Conservation (phyloP, 345 rosid genomes). For the Eucalyptus tenuipes region DNA sequence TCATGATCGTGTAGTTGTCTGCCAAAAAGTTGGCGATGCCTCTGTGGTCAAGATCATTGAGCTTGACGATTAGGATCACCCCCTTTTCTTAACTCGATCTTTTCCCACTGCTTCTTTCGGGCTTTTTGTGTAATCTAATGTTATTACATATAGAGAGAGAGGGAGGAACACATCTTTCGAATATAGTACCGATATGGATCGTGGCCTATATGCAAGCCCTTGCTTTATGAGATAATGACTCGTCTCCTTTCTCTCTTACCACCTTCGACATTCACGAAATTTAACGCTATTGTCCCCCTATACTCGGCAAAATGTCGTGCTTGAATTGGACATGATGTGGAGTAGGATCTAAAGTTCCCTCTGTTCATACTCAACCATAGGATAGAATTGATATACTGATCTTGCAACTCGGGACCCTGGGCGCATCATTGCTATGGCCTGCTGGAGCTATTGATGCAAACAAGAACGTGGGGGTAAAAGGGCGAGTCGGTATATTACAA, state of each 20-base stretch:
- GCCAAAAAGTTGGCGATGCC: conserved; percentile 55
- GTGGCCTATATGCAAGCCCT: neutral
- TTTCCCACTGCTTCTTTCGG: neutral
- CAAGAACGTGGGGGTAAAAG: neutral
- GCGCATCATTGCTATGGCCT: neutral
- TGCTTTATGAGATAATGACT: neutral
- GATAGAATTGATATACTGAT: neutral
- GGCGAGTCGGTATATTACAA: neutral
- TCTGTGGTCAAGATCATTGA: conserved; percentile 54
- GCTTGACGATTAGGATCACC: conserved; percentile 31
- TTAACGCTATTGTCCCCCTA: neutral
- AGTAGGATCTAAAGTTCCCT: neutral
- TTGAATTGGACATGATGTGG: neutral
- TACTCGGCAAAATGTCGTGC: neutral
- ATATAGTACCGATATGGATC: neutral
- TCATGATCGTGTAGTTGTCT: conserved; percentile 48
- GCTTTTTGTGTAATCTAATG: neutral
- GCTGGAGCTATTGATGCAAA: neutral
- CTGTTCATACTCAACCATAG: neutral
- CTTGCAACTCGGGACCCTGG: neutral
- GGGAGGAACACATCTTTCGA: neutral
- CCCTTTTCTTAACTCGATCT: neutral
- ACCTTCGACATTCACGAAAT: neutral
- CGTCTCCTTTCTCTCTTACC: neutral
- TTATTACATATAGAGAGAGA: neutral